Evolutionary conservation across 495 filamentous ascomycete species (phyloP), one percentile per base, ranked within the genome.

Genomic region (Penicillium bialowiezense): DNA sequence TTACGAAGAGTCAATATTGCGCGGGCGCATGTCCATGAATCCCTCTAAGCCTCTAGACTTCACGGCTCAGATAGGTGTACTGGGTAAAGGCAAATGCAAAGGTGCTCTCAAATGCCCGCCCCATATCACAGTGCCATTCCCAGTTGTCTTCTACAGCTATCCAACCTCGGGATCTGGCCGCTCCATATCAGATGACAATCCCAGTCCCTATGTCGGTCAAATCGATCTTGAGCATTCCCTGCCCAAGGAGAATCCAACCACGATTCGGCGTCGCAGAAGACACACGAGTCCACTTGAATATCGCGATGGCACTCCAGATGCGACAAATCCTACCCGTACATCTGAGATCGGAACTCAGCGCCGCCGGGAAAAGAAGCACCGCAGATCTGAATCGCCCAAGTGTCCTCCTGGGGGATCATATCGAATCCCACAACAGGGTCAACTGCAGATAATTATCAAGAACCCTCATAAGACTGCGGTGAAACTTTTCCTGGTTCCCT

Each of bases 391-490:
- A n/a, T 88, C 85, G 18, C 84, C 83, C 7, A 88, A 78, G 66
- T 77, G 80, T 5, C 88, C 89, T 7, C 85, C 88, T 8, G 88
- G 89, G 21, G 92, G 93, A 10, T 87, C 86, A 56, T 99, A 97
- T 62, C 85, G 95, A 43, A 96, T 99, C 38, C 95, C 93, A 0
- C 88, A 96, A 62, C 88, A 91, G 58, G 93, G 93, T 0, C 93
- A 97, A 62, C 73, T 99, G 20, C 93, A 99, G 65, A 95, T 99
- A 54, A 86, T 99, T 39, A 93, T 97, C 68, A 95, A 95, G 62
- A 97, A 96, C 56, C 90, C 89, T 9, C 91, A 96, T 73, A 97
- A 96, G 63, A 97, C 91, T 3, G 91, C 91, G 4, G 90, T 97
- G 41, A 97, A 97, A 64, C 71, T 97, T 13, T 99, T 97, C 56